Evolutionary conservation across 352 stramenopile species (phyloP), one percentile per base, ranked within the genome.

Genomic region (Pythium aristosporum): DNA sequence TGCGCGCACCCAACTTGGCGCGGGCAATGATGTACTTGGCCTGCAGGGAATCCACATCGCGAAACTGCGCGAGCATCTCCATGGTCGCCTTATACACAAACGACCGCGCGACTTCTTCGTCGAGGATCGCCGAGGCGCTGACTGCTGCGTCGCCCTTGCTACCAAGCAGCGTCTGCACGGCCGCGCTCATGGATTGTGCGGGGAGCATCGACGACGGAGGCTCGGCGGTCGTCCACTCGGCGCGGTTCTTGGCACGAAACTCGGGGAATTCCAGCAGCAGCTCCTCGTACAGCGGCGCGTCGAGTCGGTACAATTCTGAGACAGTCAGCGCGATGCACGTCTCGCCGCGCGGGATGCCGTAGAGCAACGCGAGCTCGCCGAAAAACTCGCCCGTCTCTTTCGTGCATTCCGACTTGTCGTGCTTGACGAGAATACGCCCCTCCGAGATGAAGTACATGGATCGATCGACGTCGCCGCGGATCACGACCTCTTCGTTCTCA

Each of bases 361-460:
- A 84, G 0, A 88, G 70, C 42, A 90, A 49, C 15, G 75, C 70
- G 15, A 86, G 61, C 58, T 88, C 81, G 11, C 81, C 81, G 59
- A 90, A 88, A 56, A 77, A 88, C 3, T 84, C 79, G 5, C 81
- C 81, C 21, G 68, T 75, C 34, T 87, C 79, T 8, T 85, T 83
- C 0, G 69, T 79, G 10, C 60, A 57, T 42, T 89, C 80, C 16
- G 56, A 75, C 3, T 69, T 78, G 5, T 74, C 73, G 21, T 84
- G 71, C 58, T 83, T 88, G 23, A 92, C 75, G 20, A 84, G 68
- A 3, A 93, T 56, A 6, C 80, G 82, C 0, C 85, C 85, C 0
- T 76, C 56, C 0, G 80, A 72, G 50, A 93, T 90, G 36, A 93
- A 90, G 55, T 92, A 92, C 85, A 93, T 91, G 42, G 69, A 85